Evolutionary conservation across 305 asterid species (phyloP).

Genomic region (Ilex paraguariensis): DNA sequence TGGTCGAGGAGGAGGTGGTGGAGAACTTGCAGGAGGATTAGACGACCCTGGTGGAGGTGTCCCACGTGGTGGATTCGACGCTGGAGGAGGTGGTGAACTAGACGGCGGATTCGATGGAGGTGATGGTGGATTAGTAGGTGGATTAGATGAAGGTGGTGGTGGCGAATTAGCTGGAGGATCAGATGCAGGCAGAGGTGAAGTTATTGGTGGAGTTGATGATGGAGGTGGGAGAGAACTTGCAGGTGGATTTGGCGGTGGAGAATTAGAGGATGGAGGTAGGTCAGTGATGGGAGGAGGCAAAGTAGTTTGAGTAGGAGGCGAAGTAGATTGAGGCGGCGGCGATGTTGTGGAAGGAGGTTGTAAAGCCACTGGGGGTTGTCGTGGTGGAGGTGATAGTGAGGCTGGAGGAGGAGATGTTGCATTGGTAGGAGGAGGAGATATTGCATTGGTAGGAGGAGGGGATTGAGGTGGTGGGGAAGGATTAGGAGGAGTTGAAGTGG

Average conservation of each 20-base stretch:
- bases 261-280: neutral
- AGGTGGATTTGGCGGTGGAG: slow-evolving; percentile 7
- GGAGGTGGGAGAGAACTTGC: slow-evolving; percentile 14
- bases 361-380: neutral
- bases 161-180: slow-evolving; percentile 22
- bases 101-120: slow-evolving; percentile 19
- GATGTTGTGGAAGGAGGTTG: slow-evolving; percentile 1
- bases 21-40: slow-evolving; percentile 18
- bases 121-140: slow-evolving; percentile 26
- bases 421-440: slow-evolving; percentile 12
- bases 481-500: slow-evolving; percentile 20
- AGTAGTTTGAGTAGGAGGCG: slow-evolving; percentile 17
- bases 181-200: slow-evolving; percentile 9
- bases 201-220: slow-evolving; percentile 9
- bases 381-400: neutral
- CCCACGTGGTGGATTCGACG: slow-evolving; percentile 30
- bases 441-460: neutral
- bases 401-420: slow-evolving; percentile 5
- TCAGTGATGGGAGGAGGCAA: slow-evolving; percentile 3
- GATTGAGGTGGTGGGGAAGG: slow-evolving; percentile 4
- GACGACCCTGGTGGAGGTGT: slow-evolving; percentile 38
- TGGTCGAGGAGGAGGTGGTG: slow-evolving; percentile 20
- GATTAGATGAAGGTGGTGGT: slow-evolving; percentile 24
- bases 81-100: slow-evolving; percentile 28
- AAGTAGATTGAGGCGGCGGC: neutral